Percentiles rank a stretch among this genome's conserved stretches.
Conservation (phyloP, 257 asterid genomes). For the Jaltomata sinuosa region DNA sequence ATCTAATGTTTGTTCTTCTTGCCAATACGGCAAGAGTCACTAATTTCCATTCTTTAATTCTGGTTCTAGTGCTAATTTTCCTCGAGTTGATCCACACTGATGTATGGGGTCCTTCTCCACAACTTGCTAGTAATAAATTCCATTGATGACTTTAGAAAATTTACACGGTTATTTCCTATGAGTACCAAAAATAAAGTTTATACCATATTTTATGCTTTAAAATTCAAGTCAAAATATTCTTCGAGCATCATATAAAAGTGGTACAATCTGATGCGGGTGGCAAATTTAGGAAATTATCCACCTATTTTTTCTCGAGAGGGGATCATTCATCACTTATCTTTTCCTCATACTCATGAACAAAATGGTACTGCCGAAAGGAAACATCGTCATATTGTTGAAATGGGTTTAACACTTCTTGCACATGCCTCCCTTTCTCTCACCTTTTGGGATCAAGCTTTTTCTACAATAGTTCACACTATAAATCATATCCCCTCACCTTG, state of each 20-base stretch:
- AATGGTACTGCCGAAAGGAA: not conserved
- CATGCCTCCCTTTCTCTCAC: not conserved
- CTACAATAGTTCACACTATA: not conserved
- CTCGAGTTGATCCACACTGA: too few species aligned
- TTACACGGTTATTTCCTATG: too few species aligned
- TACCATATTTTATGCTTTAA: not conserved
- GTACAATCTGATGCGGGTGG: not conserved
- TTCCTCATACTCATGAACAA: not conserved
- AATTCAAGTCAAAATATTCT: not conserved
- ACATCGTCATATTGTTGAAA: not conserved
- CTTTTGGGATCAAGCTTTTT: not conserved
- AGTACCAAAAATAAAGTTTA: not conserved
- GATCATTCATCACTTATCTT: not conserved
- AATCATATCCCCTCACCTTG: not conserved
- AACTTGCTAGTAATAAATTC: too few species aligned
- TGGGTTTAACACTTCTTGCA: not conserved
- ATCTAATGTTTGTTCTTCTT: too few species aligned
- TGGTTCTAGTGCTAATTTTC: too few species aligned
- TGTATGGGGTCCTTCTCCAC: too few species aligned
- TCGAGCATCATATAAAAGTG: not conserved
- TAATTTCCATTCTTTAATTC: too few species aligned
- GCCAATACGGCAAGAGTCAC: too few species aligned
- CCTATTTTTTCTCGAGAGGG: not conserved
- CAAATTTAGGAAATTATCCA: not conserved
- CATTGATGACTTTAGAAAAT: too few species aligned